Evolutionary conservation across 2,329 filamentous ascomycete genomes (phyloP), one percentile per base, ranked within the genome.

Genomic region (Chaetoscypha palmicola): DNA sequence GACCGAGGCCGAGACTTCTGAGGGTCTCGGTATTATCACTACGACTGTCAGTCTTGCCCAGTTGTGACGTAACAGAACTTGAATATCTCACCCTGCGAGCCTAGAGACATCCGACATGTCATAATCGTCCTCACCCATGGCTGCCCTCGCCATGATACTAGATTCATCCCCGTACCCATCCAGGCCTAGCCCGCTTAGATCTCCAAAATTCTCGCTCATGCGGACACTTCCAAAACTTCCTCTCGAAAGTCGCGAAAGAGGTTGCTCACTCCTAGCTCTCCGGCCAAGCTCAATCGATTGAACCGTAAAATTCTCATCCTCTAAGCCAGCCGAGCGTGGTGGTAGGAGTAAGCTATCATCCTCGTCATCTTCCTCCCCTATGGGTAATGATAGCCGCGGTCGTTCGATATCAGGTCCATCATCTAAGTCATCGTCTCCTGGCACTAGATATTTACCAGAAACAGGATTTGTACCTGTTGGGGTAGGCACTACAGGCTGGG

Each of bases 281-380:
- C 79, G 68, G 5, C 77, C 72, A 38, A 80, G 56, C 61, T 83
- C 79, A 21, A 83, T 69, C 2, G 78, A 80, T 47, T 73, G 70
- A 31, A 72, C 60, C 0, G 78, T 82, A 48, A 70, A 70, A 51
- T 81, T 72, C 32, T 78, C 74, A 20, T 79, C 74, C 43, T 81
- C 76, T 19, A 81, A 56, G 0, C 54, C 52, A 23, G 73, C 71
- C 38, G 74, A 70, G 40, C 66, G 69, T 23, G 77, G 78, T 7
- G 74, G 74, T 43, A 78, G 55, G 17, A 75, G 66, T 12, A 71
- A 66, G 44, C 61, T 62, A 31, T 62, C 60, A 47, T 62, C 60
- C 31, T 75, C 72, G 16, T 76, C 72, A 17, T 75, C 73, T 32
- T 74, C 71, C 17, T 73, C 72, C 22, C 70, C 70, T 19, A 77